Conservation (phyloP, 345 rosid genomes). For the Euphorbia pulcherrima region DNA sequence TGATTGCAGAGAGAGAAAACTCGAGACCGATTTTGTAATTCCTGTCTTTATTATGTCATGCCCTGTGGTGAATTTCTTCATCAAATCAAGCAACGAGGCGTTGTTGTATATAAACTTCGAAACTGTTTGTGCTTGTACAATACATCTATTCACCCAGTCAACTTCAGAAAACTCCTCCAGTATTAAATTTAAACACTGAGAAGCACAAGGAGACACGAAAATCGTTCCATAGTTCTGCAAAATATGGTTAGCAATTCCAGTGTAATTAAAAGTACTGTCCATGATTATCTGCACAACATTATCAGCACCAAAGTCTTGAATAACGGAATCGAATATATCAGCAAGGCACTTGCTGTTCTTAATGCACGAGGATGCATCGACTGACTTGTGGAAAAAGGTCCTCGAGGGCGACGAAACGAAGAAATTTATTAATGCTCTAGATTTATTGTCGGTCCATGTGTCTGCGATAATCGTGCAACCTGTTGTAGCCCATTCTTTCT, state of each 20-base stretch:
- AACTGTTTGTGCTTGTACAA: slow-evolving; percentile 63
- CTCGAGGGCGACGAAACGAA: slow-evolving; percentile 79
- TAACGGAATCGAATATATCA: slow-evolving; percentile 70
- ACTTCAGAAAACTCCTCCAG: slow-evolving; percentile 84
- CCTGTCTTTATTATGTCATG: slow-evolving; percentile 72
- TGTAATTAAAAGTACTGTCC: slow-evolving; percentile 59
- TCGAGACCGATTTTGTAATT: slow-evolving; percentile 64
- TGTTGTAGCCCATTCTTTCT: slow-evolving; percentile 79
- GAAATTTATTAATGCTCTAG: slow-evolving; percentile 75
- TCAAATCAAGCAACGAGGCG: slow-evolving; percentile 57
- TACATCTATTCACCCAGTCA: slow-evolving; percentile 81
- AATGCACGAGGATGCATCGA: slow-evolving; percentile 73
- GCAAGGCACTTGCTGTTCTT: slow-evolving; percentile 68
- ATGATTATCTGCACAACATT: slow-evolving; percentile 81
- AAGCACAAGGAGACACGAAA: slow-evolving; percentile 82
- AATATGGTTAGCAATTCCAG: slow-evolving; percentile 66
- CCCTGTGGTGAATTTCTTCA: slow-evolving; percentile 70
- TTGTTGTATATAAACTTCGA: slow-evolving; percentile 70
- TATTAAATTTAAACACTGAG: slow-evolving; percentile 71
- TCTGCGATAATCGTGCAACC: slow-evolving; percentile 79
- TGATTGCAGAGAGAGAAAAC: slow-evolving; percentile 64
- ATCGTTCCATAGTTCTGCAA: slow-evolving; percentile 65
- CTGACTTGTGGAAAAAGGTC: slow-evolving; percentile 72
- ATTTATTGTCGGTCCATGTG: slow-evolving; percentile 80
- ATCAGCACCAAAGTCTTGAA: slow-evolving; percentile 71